phyloP scores from a whole-genome alignment of 2,329 filamentous ascomycete species.

The Botrytis deweyae region DNA sequence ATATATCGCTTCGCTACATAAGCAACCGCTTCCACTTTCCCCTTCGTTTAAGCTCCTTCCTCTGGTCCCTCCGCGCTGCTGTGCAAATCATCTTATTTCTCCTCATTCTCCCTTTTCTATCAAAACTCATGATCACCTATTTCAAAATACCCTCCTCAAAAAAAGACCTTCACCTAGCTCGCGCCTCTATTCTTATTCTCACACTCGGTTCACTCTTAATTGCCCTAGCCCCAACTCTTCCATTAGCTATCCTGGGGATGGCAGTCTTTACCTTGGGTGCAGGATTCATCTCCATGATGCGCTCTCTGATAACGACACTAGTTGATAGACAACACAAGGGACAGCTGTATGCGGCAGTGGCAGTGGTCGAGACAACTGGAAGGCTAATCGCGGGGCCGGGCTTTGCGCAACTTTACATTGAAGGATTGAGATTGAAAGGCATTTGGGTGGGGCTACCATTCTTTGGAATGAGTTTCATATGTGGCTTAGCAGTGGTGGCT shows the following conservation, averaged over 20 bases:
- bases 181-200: conserved; percentile 28
- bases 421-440: conserved; percentile 32
- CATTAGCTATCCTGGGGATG: conserved; percentile 29
- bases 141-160: conserved; percentile 25
- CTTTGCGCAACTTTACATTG: conserved; percentile 30
- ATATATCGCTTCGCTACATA: conserved; percentile 34
- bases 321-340: conserved; percentile 34
- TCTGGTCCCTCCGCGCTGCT: conserved; percentile 33
- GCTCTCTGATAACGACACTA: conserved; percentile 32
- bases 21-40: conserved; percentile 33
- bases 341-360: conserved; percentile 33
- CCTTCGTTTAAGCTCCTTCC: conserved; percentile 29
- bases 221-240: conserved; percentile 29
- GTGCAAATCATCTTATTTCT: conserved; percentile 34
- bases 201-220: conserved; percentile 29
- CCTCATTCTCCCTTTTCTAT: conserved; percentile 30
- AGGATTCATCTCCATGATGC: conserved; percentile 27
- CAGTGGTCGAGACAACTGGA: conserved; percentile 32
- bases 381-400: conserved; percentile 30
- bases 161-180: conserved; percentile 34
- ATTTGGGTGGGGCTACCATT: conserved; percentile 36
- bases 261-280: conserved; percentile 33
- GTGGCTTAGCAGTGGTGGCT: background rate
- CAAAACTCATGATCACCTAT: conserved; percentile 26
- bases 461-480: conserved; percentile 16